Base-by-base conservation (phyloP, 2,329 filamentous ascomycete genomes). In the Chrysoporthe austroafricana region DNA sequence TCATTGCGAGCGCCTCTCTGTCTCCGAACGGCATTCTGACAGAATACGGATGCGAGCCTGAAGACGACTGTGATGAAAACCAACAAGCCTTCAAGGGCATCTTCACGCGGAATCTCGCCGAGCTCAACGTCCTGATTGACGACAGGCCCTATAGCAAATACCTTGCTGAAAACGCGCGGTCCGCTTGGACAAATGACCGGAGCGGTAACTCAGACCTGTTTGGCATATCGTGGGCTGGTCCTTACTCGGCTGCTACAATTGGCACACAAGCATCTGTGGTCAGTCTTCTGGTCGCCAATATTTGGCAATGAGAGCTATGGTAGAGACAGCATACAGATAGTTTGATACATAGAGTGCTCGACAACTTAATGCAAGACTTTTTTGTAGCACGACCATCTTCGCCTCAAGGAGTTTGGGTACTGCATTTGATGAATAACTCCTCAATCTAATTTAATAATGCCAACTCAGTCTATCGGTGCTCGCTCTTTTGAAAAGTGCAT, bases 61-160 rank as follows among this genome's bases (percentile, higher is more conserved):
- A 73, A n/a, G 86, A 82, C 64, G 81, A 79, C 63, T 75, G 73
- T 21, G 85, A 89, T 68, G 84, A 82, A 1, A 82, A 86, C 44
- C 88, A 91, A 73, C 69, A 75, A 63, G 62, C 71, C 32, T 93
- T 93, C 83, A 93, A 93, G 77, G 91, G 91, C 3, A 81, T 92
- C 46, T 91, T 92, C 70, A 82, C 86, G 18, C 84, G 89, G 26
- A 91, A 91, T 73, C 78, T 93, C 26, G 81, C 83, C 44, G 84
- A 85, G 65, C 77, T 93, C 44, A 81, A 90, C 32, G 73, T 43
- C 1, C 44, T 64, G 26, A n/a, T 71, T n/a, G 48, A 44, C 7
- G 62, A 42, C 58, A 58, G 62, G 21, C 73, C 71, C 18, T 76
- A 74, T 62, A 59, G 64, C 6, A 34, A 13, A 14, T 75, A 71